Evolutionary conservation across 163 green algal genomes (phyloP), one percentile per base, ranked within the genome.

Genomic region (Trebouxiophyceae sp.): DNA sequence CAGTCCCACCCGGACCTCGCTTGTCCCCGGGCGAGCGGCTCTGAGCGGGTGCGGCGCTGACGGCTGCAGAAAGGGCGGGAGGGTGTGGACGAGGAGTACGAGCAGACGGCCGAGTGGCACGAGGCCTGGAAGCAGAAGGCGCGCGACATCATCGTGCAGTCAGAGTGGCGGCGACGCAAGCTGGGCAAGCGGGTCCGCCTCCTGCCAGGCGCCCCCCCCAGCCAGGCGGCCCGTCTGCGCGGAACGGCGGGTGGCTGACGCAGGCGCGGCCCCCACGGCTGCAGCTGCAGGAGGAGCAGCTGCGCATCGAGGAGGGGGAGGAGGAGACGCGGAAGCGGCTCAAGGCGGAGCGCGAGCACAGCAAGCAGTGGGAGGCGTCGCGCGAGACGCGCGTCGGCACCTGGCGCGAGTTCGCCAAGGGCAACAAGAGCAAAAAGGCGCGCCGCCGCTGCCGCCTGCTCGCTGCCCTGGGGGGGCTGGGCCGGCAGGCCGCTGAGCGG

Each of bases 321-420:
- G 77, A 81, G 55, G 73, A 91, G 72, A 73, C 72, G 27, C 77
- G 81, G 57, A 78, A 84, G 33, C 73, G 77, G 65, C 61, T 77
- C 60, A 95, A 95, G 70, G 61, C 69, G 20, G 70, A 79, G 66
- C 74, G 74, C 45, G 75, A 93, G 68, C 72, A 91, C 46, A 76
- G 89, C 22, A 88, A 95, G 71, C 66, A 86, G 56, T 96, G 88
- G 89, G 91, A 96, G 77, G 82, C 77, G 33, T 84, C 64, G 0
- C 76, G 91, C 1, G 89, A 95, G 23, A 29, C 23, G 26, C 62
- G 33, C 20, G 67, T 77, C n/a, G 84, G 80, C 44, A 85, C 61
- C 5, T 97, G 90, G 90, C 81, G 89, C 2, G 81, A 92, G 60
- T 97, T 93, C 71, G 72, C 86, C 60, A 83, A 73, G 8, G 79